A percentile compares a stretch with the other conserved stretches of the same genome.
Conservation (phyloP, 2,329 filamentous ascomycete species). For the Peltaster fructicola region DNA sequence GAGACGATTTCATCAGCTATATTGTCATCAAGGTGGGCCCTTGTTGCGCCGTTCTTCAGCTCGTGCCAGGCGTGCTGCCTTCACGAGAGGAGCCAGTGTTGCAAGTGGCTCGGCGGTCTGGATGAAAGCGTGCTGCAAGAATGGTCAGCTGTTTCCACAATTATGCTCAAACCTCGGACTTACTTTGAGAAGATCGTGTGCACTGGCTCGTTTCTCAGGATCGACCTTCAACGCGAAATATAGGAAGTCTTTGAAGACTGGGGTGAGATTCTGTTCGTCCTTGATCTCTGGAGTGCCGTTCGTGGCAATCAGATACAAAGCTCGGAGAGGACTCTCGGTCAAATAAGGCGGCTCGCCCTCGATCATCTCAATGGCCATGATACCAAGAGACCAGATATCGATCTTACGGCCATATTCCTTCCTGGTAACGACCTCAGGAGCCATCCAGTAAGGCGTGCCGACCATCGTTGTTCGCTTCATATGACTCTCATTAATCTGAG, state of each 20-base stretch:
- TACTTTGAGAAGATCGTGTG: constrained; percentile 83
- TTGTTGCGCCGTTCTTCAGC: constrained; percentile 51
- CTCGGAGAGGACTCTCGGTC: constrained; percentile 82
- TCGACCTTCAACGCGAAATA: constrained; percentile 90
- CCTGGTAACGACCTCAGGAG: constrained; percentile 86
- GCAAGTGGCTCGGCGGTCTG: constrained; percentile 34
- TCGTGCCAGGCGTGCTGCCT: constrained; percentile 67
- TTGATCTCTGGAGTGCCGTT: constrained; percentile 93
- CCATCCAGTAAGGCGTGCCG: constrained; percentile 99
- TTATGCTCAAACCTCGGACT: constrained; percentile 21
- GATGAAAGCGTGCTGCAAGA: constrained; percentile 29
- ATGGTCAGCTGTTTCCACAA: constrained; percentile 6
- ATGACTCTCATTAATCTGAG: constrained; percentile 91
- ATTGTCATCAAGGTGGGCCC: no score
- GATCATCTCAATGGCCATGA: constrained; percentile 99
- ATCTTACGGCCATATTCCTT: constrained; percentile 98
- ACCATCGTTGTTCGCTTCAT: constrained; percentile 99
- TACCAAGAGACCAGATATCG: constrained; percentile 95
- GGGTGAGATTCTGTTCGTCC: constrained; percentile 66
- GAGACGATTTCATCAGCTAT: no score
- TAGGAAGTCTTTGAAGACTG: constrained; percentile 78
- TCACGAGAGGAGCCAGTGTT: constrained; percentile 72
- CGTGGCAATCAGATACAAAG: constrained; percentile 89
- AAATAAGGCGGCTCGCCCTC: constrained; percentile 95
- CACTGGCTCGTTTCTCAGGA: constrained; percentile 88